Evolutionary conservation across 495 filamentous ascomycete genomes (phyloP).

Genomic region (Cudoniella acicularis): DNA sequence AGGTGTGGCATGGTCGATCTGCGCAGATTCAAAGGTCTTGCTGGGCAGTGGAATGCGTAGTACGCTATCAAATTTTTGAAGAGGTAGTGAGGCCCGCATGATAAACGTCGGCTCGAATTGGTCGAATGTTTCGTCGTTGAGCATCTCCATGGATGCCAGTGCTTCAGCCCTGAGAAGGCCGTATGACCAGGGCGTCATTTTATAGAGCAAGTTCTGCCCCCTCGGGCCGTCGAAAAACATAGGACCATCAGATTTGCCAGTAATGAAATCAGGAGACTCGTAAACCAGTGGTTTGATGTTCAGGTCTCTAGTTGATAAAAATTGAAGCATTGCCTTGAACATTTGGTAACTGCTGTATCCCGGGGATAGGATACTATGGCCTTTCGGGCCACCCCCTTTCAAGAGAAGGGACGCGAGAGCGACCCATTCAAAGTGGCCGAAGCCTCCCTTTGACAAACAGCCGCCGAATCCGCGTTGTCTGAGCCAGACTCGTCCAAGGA

Average conservation of each 20-base stretch:
- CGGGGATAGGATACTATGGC: conserved; percentile 64
- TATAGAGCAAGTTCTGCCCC: conserved; percentile 80
- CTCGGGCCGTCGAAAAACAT: conserved; percentile 65
- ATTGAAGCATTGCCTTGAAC: conserved; percentile 88
- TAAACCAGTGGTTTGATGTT: conserved; percentile 58
- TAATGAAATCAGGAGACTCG: conserved; percentile 30
- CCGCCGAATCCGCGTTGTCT: conserved; percentile 78
- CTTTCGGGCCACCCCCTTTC: conserved; percentile 66
- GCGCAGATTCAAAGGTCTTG: neutral
- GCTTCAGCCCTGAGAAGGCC: conserved; percentile 66
- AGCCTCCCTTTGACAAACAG: conserved; percentile 69
- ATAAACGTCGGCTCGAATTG: conserved; percentile 85
- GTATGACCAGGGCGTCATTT: conserved; percentile 89
- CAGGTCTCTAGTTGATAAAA: conserved; percentile 68
- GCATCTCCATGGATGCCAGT: conserved; percentile 59
- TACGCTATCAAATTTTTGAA: conserved; percentile 68
- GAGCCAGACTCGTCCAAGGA: conserved; percentile 84
- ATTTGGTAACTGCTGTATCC: conserved; percentile 90
- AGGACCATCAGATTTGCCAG: conserved; percentile 35
- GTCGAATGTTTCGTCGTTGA: conserved; percentile 70
- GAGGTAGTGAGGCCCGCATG: conserved; percentile 59
- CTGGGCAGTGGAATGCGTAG: conserved; percentile 27
- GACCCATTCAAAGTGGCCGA: conserved; percentile 91
- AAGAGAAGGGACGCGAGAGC: conserved; percentile 74
- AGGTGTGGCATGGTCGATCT: conserved; percentile 22